Base-by-base conservation (phyloP, 2,329 filamentous ascomycete genomes). In the Penicillium rolfsii region DNA sequence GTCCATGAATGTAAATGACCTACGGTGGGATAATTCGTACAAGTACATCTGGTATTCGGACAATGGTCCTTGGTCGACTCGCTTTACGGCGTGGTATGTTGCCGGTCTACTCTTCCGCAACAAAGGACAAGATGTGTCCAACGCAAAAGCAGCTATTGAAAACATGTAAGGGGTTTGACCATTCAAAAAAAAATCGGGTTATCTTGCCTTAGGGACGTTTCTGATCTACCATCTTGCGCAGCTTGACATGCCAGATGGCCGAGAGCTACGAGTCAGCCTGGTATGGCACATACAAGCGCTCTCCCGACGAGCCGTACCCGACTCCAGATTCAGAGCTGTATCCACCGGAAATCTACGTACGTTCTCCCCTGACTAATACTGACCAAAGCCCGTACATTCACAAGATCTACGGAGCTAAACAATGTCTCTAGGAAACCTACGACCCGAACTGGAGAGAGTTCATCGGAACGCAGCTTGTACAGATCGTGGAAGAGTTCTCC, bases 401-500 rank as follows among this genome's bases (percentile, higher is more conserved):
- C 19, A 22, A 22, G 19, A 22, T 22, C 19, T 22, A 22, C 19
- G 19, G 19, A 22, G 1, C 19, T 22, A 22, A 22, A 22, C 19
- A 4, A 84, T 85, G 36, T 86, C 30, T 8, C 12, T 14, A 87
- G 68, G 79, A 81, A 58, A 81, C 82, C 0, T 88, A 84, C 83
- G 86, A 88, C 64, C 85, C 85, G 1, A 88, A 89, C 62, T 88
- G 86, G 86, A 78, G 86, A 53, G 86, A 85, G 0, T 88, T 89
- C 59, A 79, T 88, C 36, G 84, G 85, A 12, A 87, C 84, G 0
- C 81, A 84, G 0, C 79, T 88, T 14, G 81, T 88, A 28, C 75
- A 88, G 43, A 82, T 82, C 28, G 76, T 87, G 24, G 86, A 88
- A 68, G 85, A 88, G 63, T 88, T 85, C 0, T 63, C 61, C 1